Conservation (phyloP, 2,329 filamentous ascomycete genomes). For the Helicocarpus griseus region DNA sequence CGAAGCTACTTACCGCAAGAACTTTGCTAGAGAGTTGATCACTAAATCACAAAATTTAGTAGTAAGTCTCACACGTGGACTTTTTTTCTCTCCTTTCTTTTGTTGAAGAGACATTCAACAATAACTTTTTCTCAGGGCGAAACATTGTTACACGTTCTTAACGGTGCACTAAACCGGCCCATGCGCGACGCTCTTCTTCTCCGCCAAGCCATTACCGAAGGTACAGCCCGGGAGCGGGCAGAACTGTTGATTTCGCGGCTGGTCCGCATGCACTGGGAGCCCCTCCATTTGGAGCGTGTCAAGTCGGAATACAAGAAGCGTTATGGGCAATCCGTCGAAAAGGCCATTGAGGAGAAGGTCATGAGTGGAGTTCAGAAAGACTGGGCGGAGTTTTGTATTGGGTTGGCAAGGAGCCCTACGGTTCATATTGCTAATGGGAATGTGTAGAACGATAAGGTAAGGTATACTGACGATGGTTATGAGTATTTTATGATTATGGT, state of each 20-base stretch:
- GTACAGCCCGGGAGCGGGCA: conserved; percentile 61
- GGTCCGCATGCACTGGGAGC: conserved; percentile 88
- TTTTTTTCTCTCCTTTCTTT: not conserved
- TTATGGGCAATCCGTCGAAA: conserved; percentile 64
- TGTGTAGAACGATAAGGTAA: not conserved
- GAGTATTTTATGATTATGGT: not conserved
- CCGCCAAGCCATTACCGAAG: conserved; percentile 74
- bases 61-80: conserved; percentile 47
- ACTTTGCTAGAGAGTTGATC: conserved; percentile 82
- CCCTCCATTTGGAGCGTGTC: conserved; percentile 65
- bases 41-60: conserved; percentile 86
- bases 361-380: conserved; percentile 46
- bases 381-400: conserved; percentile 66
- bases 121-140: conserved; percentile 58
- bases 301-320: conserved; percentile 71
- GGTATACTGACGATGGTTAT: not conserved
- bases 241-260: conserved; percentile 82
- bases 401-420: conserved; percentile 40
- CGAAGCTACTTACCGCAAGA: conserved; percentile 60
- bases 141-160: conserved; percentile 86
- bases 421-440: conserved; percentile 9
- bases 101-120: not conserved
- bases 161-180: conserved; percentile 91
- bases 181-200: conserved; percentile 86
- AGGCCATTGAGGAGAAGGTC: conserved; percentile 68